Evolutionary conservation across 768 basidiomycete species (phyloP), one percentile per base, ranked within the genome.

Genomic region (Amanita rimosa): DNA sequence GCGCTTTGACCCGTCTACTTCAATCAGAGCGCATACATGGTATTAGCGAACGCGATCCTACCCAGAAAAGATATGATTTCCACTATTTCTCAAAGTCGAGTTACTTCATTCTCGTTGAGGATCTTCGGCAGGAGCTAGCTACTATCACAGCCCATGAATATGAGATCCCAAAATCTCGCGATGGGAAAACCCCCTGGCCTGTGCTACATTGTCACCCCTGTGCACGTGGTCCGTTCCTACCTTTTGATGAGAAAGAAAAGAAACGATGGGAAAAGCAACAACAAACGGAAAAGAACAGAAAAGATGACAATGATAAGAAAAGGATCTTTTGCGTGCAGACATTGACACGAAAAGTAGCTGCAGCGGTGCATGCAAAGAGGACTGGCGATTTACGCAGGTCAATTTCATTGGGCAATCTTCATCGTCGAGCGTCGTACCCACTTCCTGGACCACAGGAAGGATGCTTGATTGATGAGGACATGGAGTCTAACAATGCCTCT

Each of bases 61-160:
- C 78, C 16, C 87, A 93, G 53, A 88, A 79, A 53, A 80, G 93
- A 44, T 83, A 85, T 54, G 92, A 94, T 63, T 90, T 80, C 59
- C 78, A 75, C 49, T 99, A 98, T 62, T 98, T 98, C 64, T 65
- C 76, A 14, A 78, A 80, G 36, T 72, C 73, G 36, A 78, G 75
- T 45, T 82, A 76, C 59, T 97, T 91, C 61, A 74, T 97, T 39
- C 74, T 98, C 38, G 77, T 97, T n/a, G 94, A 98, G 62, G 95
- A 98, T 58, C 75, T 91, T 49, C 77, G 75, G 3, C 79, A 83
- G 47, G 83, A 91, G 55, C 70, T 93, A 35, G 83, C 91, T 11
- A 89, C 96, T 1, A 76, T 98, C 53, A 80, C 85, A 46, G 75
- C 78, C 14, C 80, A 88, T 50, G 92, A 98, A 62, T 97, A 95